A percentile compares a stretch with the other conserved stretches of the same genome.
Conservation (phyloP, 768 basidiomycete species). For the Pleurotus tuoliensis region DNA sequence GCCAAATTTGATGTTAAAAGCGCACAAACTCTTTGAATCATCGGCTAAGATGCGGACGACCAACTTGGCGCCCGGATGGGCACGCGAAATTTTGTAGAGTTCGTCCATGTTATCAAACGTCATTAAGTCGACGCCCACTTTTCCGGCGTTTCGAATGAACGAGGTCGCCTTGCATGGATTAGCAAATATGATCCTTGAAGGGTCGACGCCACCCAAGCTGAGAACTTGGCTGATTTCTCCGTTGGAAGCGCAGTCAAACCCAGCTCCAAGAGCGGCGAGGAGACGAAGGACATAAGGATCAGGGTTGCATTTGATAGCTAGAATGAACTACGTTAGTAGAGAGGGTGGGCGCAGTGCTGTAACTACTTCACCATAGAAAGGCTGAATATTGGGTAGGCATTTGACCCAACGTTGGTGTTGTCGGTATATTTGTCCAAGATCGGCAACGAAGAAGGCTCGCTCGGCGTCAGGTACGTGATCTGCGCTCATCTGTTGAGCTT, state of each 20-base stretch:
- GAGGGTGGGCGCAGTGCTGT: conserved; percentile 2
- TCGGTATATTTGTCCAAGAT: conserved; percentile 81
- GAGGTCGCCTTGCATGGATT: conserved; percentile 98
- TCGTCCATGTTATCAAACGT: conserved; percentile 99
- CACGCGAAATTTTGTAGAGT: conserved; percentile 84
- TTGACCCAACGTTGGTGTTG: conserved; percentile 82
- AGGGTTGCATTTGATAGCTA: conserved; percentile 98
- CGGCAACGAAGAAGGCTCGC: conserved; percentile 94
- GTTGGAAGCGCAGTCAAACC: conserved; percentile 97
- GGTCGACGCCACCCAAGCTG: conserved; percentile 65
- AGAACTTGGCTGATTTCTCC: conserved; percentile 87
- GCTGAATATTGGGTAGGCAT: conserved; percentile 80
- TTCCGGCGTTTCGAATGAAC: conserved; percentile 84
- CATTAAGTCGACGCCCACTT: conserved; percentile 83
- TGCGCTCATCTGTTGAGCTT: conserved; percentile 47
- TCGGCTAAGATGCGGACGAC: conserved; percentile 97
- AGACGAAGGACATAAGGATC: conserved; percentile 92
- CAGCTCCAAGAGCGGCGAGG: conserved; percentile 83
- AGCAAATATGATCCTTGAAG: conserved; percentile 90
- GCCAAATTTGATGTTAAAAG: conserved; percentile 95
- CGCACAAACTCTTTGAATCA: conserved; percentile 91
- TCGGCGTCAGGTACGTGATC: conserved; percentile 71
- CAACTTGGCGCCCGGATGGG: conserved; percentile 78
- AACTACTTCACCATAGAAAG: conserved; percentile 78
- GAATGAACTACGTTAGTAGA: conserved; percentile 18